These are phyloP conservation scores for Globisporangium acanthophoron DNA, from an alignment of 352 stramenopile genomes.

Conservation along the genomic window DNA sequence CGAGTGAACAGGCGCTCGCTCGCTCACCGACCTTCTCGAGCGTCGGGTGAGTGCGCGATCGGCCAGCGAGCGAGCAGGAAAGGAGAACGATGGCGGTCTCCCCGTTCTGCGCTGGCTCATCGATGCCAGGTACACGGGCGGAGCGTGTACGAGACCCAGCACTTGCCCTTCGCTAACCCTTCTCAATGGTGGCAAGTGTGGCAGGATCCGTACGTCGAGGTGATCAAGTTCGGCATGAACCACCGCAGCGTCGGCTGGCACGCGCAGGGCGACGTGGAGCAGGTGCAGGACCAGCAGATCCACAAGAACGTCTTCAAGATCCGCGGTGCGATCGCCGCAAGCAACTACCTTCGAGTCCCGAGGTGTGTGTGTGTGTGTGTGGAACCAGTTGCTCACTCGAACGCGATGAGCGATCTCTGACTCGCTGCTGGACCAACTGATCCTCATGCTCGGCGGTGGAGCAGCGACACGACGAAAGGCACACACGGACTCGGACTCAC, in stretches of 20 bases:
- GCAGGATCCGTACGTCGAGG: slow-evolving; percentile 85
- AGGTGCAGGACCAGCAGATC: slow-evolving; percentile 55
- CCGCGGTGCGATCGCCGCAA: slow-evolving; percentile 58
- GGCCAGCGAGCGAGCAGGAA: not conserved
- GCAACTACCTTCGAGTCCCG: slow-evolving; percentile 71
- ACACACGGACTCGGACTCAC: slow-evolving; percentile 57
- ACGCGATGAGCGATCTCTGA: not conserved
- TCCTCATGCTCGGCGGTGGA: not conserved
- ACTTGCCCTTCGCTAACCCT: no score
- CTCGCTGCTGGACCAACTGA: not conserved
- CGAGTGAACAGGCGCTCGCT: not conserved
- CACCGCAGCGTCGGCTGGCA: slow-evolving; percentile 49
- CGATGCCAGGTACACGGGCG: slow-evolving; percentile 22
- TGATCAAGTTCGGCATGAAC: slow-evolving; percentile 72
- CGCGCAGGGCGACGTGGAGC: slow-evolving; percentile 61
- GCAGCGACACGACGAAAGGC: slow-evolving; percentile 38
- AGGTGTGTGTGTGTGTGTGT: slow-evolving; percentile 14
- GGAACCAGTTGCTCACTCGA: not conserved
- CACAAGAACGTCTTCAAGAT: slow-evolving; percentile 81
- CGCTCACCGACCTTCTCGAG: not conserved
- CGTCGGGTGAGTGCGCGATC: no score
- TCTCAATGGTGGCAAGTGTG: slow-evolving; percentile 34
- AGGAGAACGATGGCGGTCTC: slow-evolving; percentile 13
- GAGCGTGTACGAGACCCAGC: no score
- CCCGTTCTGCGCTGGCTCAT: slow-evolving; percentile 12